Base-by-base conservation (phyloP, 108 stramenopile species). In the Pseudonitzschia pungens region DNA sequence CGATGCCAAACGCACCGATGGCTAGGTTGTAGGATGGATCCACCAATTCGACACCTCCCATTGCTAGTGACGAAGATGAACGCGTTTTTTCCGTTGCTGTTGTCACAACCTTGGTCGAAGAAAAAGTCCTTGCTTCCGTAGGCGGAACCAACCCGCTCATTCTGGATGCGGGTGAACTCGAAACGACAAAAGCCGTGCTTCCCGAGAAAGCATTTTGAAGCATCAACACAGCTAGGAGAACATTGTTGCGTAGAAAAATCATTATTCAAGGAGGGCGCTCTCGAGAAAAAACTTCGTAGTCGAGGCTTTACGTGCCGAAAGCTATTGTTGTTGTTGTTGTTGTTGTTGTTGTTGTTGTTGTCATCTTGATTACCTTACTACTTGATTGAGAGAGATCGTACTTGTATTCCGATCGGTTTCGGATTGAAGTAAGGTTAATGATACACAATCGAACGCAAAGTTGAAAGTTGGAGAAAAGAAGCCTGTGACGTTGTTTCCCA, bases 1-100 rank as follows among this genome's bases (percentile, higher is more conserved):
- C 59, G 22, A 80, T 63, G 6, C 66, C 77, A 65, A 85, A 82
- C 20, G 77, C 78, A 32, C 81, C 84, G 10, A 85, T 28, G n/a
- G 84, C 84, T 43, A 85, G 84, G 40, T 85, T 85, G 56, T 85
- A 85, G n/a, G 65, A 68, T 56, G 84, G 81, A 36, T 70, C 78
- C 18, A 85, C 55, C 16, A 85, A 36, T 66, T 85, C 84, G 15
- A 62, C 18, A 15, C 32, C 60, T 12, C 32, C 60, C 45, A 48
- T 18, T 10, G 1, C 21, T 1, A 55, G 54, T 3, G 54, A 12
- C 54, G 54, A 55, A 10, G 2, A 26, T 2, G 54, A 55, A 2
- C 6, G 9, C 50, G 50, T 16, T 51, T 16, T 20, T 55, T 4
- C 26, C 26, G 54, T 10, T 24, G 54, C 10, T 12, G 45, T 48